A percentile compares a stretch with the other conserved stretches of the same genome.
phyloP scores from a whole-genome alignment of 2,329 filamentous ascomycete species.

The Diplodia intermedia region DNA sequence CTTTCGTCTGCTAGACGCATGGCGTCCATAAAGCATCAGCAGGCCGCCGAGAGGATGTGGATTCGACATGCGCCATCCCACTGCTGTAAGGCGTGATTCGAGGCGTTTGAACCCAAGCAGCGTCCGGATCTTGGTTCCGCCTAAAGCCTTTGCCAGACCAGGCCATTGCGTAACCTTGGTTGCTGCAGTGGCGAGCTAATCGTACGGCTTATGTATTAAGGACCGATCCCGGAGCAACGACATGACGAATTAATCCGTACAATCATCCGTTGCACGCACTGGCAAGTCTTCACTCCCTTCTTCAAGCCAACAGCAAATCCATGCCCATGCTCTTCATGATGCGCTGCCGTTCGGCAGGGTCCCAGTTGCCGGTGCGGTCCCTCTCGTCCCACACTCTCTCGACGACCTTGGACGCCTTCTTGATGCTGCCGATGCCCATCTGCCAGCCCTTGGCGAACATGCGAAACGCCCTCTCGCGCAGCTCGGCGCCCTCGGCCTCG shows the following conservation, averaged over 20 bases:
- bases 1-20: not conserved
- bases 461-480: not conserved
- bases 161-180: not conserved
- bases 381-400: slow-evolving; percentile 14
- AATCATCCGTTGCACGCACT: no score
- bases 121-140: not conserved
- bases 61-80: not conserved
- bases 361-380: slow-evolving; percentile 6
- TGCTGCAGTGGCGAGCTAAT: not conserved
- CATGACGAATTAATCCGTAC: no score
- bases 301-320: slow-evolving; percentile 27
- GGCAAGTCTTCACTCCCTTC: not conserved
- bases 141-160: not conserved
- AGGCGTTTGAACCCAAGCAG: not conserved
- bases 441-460: slow-evolving; percentile 27
- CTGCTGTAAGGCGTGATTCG: not conserved
- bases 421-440: slow-evolving; percentile 25
- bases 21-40: not conserved
- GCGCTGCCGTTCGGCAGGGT: slow-evolving; percentile 1
- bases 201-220: not conserved
- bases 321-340: slow-evolving; percentile 31
- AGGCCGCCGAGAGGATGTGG: not conserved
- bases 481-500: slow-evolving; percentile 19
- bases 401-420: slow-evolving; percentile 14
- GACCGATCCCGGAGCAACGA: not conserved